Base-by-base conservation (phyloP, 176 grass and related monocot species). In the Dendrocalamus sinicus region DNA sequence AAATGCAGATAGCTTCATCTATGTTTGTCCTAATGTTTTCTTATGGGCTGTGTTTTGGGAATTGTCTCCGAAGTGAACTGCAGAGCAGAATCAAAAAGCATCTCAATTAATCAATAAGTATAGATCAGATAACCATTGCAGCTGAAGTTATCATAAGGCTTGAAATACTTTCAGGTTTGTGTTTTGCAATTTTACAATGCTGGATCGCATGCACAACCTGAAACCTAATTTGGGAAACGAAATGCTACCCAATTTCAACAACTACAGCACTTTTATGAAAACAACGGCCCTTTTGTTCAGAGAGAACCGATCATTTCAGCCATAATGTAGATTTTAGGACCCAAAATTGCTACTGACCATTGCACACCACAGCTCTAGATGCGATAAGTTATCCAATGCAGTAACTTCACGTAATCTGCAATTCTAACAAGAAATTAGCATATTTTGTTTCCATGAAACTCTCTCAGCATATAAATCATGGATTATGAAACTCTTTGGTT, bases 321-420 rank as follows among this genome's bases (percentile, higher is more conserved):
- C 19, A 28, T 61, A 75, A 60, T 52, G 79, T 28, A 59, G 72
- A 60, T 57, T 8, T 48, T 53, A 44, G 40, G 15, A 4, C 12
- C 77, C 30, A 82, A 91, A 88, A 40, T 70, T 70, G 81, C 89
- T 39, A 30, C 39, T 47, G 19, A 35, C 7, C 54, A 54, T 84
- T 35, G 22, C 61, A 47, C 23, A 35, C 66, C 55, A 6, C 81
- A 70, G 24, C 52, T 72, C 66, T 70, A 81, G 81, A 23, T 16
- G 74, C 9, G 50, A 64, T 76, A 58, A 72, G 81, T 81, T 91
- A 87, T 79, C 14, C 55, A 13, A 23, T 52, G 6, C 30, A 76
- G 37, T 70, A 64, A 40, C 85, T 72, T 84, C 46, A 22, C 30
- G 20, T 0, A 45, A 60, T 57, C 89, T 88, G 85, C 70, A 85